Conservation (phyloP, 441 rosid genomes). For the Viola pubescens region DNA sequence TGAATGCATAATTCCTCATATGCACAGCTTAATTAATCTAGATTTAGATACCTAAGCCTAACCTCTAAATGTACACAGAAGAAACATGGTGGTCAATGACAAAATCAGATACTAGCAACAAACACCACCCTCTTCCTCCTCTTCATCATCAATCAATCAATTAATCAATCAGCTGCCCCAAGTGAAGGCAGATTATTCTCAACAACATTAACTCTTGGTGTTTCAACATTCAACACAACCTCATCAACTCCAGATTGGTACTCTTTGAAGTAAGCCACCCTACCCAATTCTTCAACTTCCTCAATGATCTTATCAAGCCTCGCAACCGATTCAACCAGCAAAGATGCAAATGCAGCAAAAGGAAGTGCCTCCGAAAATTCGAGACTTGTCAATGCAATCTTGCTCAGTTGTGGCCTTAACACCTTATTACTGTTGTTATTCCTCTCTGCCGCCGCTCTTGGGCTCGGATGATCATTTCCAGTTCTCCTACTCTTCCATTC, state of each 20-base stretch:
- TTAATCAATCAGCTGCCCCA: constrained; percentile 5
- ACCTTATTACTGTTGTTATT: constrained; percentile 17
- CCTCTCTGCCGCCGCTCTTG: constrained; percentile 32
- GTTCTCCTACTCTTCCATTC: constrained; percentile 33
- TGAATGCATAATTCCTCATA: too few relatives aligned
- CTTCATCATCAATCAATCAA: too few relatives aligned
- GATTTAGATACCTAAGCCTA: too few relatives aligned
- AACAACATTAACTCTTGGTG: constrained; percentile 19
- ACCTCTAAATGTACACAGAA: too few relatives aligned
- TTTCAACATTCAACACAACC: constrained; percentile 29
- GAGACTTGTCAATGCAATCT: constrained; percentile 52
- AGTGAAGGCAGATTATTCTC: constrained; percentile 32
- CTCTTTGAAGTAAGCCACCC: constrained; percentile 59
- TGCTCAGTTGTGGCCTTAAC: constrained; percentile 61
- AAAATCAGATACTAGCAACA: too few relatives aligned
- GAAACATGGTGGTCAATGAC: too few relatives aligned
- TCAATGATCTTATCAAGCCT: constrained; percentile 69
- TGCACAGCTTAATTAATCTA: too few relatives aligned
- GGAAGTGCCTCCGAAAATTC: constrained; percentile 90
- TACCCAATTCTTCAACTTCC: constrained; percentile 70
- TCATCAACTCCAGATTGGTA: constrained; percentile 31
- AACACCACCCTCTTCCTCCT: too few relatives aligned
- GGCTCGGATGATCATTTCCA: constrained; percentile 11
- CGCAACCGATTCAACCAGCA: constrained; percentile 70
- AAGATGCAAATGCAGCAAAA: constrained; percentile 71